Conservation (phyloP, 106 monocot genomes). For the Triglochin maritima region DNA sequence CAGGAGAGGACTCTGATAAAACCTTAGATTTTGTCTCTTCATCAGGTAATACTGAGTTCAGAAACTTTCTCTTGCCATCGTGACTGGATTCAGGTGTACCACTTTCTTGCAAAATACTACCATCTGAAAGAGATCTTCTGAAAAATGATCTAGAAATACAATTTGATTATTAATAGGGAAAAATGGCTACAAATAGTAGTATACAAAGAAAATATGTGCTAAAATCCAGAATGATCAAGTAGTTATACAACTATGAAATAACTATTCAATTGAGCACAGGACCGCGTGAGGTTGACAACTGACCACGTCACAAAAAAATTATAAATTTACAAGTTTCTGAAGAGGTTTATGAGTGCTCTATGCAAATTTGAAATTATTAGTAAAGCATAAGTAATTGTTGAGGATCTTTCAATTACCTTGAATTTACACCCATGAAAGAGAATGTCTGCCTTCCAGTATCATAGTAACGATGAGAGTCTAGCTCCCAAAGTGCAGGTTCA, state of each 20-base stretch:
- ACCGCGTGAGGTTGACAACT: too few species aligned
- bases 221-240: too few species aligned
- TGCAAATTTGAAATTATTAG: too few species aligned
- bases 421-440: conserved; percentile 30
- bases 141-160: conserved; percentile 46
- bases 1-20: conserved; percentile 54
- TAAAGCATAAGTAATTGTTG: too few species aligned
- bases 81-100: conserved; percentile 19
- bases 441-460: conserved; percentile 41
- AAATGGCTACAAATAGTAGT: too few species aligned
- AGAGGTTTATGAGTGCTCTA: too few species aligned
- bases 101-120: conserved; percentile 51
- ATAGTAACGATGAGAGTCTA: conserved; percentile 67
- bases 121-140: conserved; percentile 78
- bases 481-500: conserved; percentile 73
- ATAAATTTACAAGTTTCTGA: too few species aligned
- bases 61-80: conserved; percentile 14
- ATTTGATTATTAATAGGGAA: too few species aligned
- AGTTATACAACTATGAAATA: too few species aligned
- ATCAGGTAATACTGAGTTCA: conserved; percentile 18
- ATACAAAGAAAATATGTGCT: too few species aligned
- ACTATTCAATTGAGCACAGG: too few species aligned
- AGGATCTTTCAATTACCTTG: conserved; percentile 27
- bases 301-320: too few species aligned
- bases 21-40: conserved; percentile 15